phyloP scores from a whole-genome alignment of 305 asterid genomes.

The Plantago coronopus region DNA sequence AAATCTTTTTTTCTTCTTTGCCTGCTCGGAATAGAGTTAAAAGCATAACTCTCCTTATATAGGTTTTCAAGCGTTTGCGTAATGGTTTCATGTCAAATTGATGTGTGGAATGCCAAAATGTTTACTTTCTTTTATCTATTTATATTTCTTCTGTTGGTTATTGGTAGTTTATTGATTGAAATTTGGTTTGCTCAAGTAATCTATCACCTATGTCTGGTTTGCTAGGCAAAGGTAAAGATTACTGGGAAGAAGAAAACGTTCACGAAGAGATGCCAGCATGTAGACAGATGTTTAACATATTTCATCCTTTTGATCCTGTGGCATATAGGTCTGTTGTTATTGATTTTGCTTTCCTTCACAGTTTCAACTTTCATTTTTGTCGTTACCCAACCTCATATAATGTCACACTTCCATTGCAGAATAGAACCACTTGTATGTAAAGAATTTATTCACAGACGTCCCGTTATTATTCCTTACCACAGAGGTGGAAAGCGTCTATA shows the following conservation, averaged over 20 bases:
- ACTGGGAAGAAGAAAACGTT: conserved; percentile 79
- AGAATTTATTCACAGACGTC: conserved; percentile 64
- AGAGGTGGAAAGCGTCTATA: conserved; percentile 95
- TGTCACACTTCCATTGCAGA: conserved; percentile 39
- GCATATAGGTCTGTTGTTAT: conserved; percentile 61
- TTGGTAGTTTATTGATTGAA: too few species aligned
- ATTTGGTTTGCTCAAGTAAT: conserved; percentile 10
- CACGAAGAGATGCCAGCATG: conserved; percentile 96
- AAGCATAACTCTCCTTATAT: too few species aligned
- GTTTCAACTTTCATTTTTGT: conserved; percentile 8
- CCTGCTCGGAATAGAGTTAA: too few species aligned
- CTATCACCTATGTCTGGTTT: conserved; percentile 26
- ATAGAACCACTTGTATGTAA: conserved; percentile 90
- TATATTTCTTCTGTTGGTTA: background rate
- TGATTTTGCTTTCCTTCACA: background rate
- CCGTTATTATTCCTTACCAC: conserved; percentile 87
- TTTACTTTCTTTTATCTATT: background rate
- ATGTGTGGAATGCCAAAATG: too few species aligned
- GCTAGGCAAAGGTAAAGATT: conserved; percentile 71
- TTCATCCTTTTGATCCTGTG: conserved; percentile 98
- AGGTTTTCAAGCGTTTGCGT: too few species aligned
- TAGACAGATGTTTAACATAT: conserved; percentile 81
- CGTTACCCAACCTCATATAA: conserved; percentile 19
- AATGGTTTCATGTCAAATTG: too few species aligned
- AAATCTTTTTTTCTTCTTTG: too few species aligned